phyloP scores from a whole-genome alignment of 495 filamentous ascomycete genomes.

The Aspergillus conjunctus region DNA sequence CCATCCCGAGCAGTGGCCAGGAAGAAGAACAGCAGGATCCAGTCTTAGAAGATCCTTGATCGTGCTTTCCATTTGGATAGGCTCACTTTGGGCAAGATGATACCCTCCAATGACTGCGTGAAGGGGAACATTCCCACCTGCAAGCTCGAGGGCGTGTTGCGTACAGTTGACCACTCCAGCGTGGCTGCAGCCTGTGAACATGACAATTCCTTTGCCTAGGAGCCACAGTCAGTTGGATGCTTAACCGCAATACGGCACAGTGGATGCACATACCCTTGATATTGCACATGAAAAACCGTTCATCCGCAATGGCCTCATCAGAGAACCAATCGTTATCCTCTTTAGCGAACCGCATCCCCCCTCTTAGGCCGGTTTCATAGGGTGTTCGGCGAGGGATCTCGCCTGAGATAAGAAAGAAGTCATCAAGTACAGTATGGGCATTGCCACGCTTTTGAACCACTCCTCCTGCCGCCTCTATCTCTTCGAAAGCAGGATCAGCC shows the following conservation, averaged over 20 bases:
- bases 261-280: constrained; percentile 51
- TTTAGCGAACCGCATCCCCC: constrained; percentile 50
- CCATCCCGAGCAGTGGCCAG: constrained; percentile 66
- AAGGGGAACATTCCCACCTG: constrained; percentile 43
- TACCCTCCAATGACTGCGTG: constrained; percentile 63
- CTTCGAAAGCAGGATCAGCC: constrained; percentile 59
- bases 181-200: constrained; percentile 66
- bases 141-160: constrained; percentile 49
- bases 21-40: constrained; percentile 56
- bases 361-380: constrained; percentile 56
- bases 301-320: constrained; percentile 59
- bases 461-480: constrained; percentile 52
- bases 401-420: constrained; percentile 59
- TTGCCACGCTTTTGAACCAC: constrained; percentile 45
- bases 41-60: constrained; percentile 54
- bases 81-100: constrained; percentile 55
- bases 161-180: constrained; percentile 61
- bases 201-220: constrained; percentile 56
- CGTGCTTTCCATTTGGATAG: constrained; percentile 48
- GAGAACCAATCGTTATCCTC: constrained; percentile 53
- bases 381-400: constrained; percentile 56
- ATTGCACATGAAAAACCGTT: constrained; percentile 61
- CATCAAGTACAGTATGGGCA: constrained; percentile 54
- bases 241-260: not conserved
- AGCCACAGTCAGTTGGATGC: constrained; percentile 4